Evolutionary conservation across 2,329 filamentous ascomycete species (phyloP), one percentile per base, ranked within the genome.

Genomic region (Massarina eburnea): DNA sequence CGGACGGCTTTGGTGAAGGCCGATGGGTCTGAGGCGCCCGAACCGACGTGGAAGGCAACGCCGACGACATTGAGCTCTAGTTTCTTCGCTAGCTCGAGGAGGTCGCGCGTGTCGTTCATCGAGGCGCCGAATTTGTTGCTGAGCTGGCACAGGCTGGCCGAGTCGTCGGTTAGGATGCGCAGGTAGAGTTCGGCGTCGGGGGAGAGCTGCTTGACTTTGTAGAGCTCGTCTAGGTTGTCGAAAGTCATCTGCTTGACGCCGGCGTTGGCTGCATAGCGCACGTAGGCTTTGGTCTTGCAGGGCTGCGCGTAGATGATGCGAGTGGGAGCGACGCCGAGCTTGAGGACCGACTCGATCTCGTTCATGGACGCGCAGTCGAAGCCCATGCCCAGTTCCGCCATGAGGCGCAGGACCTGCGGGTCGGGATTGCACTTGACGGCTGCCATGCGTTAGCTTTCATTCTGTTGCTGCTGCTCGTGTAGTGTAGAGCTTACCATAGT

Each of bases 401-500:
- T 85, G 57, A 99, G 87, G 67, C 86, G 86, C 57, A 99, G 80
- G 54, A 99, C 86, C 74, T 89, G 85, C 39, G 86, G 83, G 74
- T 99, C 92, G 21, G 92, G 91, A 80, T 99, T 99, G 77, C 94
- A 99, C 78, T 99, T 99, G 79, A 99, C 92, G 59, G 92, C 92
- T 92, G 59, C 32, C 18, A 24, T 1, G 21, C 40, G 58, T 72
- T 45, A 73, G 66, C 39, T 20, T 22, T 24, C 39, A 7, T 43
- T 39, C 22, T 17, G 20, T n/a, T 6, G 7, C 6, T 12, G 15
- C 1, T 32, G 7, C n/a, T n/a, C n/a, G 1, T 12, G 19, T 12
- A 8, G 10, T 6, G 15, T 6, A 24, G 20, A 17, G 73, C 84
- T 73, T 75, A 91, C 89, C 90, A 76, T 96, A 99, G 67, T 97